Conservation (phyloP, 805 yeast species). For the Saturnispora mendoncae region DNA sequence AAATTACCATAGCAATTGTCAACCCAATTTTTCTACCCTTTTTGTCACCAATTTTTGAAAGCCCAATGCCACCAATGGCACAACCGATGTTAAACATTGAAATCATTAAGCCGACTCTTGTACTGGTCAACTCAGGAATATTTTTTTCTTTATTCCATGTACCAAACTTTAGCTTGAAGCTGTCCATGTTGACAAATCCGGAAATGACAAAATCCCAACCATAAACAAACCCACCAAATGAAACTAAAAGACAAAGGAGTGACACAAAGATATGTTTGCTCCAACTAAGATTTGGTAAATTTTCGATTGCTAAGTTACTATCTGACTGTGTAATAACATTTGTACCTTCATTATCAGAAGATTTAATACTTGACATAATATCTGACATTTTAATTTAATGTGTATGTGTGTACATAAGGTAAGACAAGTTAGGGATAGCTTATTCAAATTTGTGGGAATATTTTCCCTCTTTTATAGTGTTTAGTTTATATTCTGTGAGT, state of each 20-base stretch:
- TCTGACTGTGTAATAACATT: background rate
- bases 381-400: background rate
- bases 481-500: no score
- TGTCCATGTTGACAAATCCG: conserved; percentile 56
- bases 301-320: background rate
- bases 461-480: no score
- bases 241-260: conserved; percentile 42
- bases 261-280: conserved; percentile 14
- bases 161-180: conserved; percentile 47
- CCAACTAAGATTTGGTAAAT: background rate
- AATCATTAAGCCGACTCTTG: conserved; percentile 50
- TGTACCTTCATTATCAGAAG: background rate
- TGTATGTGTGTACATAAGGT: no score
- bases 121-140: conserved; percentile 34
- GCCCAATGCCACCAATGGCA: conserved; percentile 56
- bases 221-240: conserved; percentile 70
- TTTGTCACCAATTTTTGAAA: conserved; percentile 46
- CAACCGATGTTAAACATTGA: conserved; percentile 64
- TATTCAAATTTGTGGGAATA: no score
- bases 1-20: conserved; percentile 41
- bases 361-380: background rate
- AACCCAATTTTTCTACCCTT: conserved; percentile 52
- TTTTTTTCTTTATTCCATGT: conserved; percentile 29
- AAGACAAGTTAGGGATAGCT: background rate
- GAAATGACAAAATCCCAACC: conserved; percentile 76